Evolutionary conservation across 1,139 yeast genomes (phyloP).

Genomic region (Candida sanyaensis): DNA sequence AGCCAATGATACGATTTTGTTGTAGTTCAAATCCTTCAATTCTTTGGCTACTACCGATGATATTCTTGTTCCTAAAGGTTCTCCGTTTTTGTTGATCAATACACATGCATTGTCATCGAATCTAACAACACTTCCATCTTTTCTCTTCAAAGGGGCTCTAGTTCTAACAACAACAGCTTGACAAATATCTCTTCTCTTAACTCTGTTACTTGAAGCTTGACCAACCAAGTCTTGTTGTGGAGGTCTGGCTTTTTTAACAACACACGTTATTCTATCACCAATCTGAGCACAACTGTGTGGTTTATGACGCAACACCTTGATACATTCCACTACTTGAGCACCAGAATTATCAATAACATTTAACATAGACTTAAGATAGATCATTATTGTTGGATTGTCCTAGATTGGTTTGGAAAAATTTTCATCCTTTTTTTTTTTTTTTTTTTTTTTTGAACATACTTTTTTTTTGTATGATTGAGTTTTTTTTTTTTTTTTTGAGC

Average conservation of each 20-base stretch:
- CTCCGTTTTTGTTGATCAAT: conserved; percentile 85
- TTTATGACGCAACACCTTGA: conserved; percentile 87
- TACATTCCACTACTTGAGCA: conserved; percentile 93
- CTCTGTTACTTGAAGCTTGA: conserved; percentile 73
- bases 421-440: neutral
- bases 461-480: neutral
- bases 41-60: conserved; percentile 92
- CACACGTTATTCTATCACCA: conserved; percentile 93
- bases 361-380: conserved; percentile 82
- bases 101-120: conserved; percentile 99
- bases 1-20: conserved; percentile 88
- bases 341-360: conserved; percentile 96
- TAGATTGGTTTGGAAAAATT: neutral
- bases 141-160: conserved; percentile 79
- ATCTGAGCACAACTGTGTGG: conserved; percentile 82
- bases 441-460: neutral
- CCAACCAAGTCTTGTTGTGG: conserved; percentile 61
- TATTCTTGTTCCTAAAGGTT: conserved; percentile 94
- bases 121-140: conserved; percentile 83
- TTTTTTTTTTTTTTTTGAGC: neutral
- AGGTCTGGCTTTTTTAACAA: conserved; percentile 89
- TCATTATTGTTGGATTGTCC: conserved; percentile 46
- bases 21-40: conserved; percentile 78
- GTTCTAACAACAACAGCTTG: conserved; percentile 96
- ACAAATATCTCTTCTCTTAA: conserved; percentile 92